Conservation (phyloP, 768 basidiomycete genomes). For the Suillus lakei region DNA sequence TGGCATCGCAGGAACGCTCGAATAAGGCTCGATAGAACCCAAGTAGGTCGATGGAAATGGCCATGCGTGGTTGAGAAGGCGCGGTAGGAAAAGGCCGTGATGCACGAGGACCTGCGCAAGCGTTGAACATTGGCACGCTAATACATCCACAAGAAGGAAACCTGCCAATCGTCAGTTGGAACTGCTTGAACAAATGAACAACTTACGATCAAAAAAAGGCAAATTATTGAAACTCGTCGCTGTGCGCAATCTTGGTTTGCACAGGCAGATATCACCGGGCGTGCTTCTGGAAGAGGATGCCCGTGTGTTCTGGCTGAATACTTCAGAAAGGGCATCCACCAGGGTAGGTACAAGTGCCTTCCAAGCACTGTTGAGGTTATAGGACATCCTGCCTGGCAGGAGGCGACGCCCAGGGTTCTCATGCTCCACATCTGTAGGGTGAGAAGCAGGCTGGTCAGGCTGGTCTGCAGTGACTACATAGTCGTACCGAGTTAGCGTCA, state of each 20-base stretch:
- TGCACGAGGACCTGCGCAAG: slow-evolving; percentile 28
- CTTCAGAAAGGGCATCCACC: neutral
- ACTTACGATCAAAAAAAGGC: slow-evolving; percentile 13
- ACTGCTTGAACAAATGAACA: neutral
- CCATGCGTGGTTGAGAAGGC: slow-evolving; percentile 21
- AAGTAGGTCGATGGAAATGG: slow-evolving; percentile 33
- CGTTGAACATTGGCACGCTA: slow-evolving; percentile 26
- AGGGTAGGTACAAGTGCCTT: slow-evolving; percentile 9
- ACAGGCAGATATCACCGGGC: neutral
- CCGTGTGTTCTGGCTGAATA: slow-evolving; percentile 5
- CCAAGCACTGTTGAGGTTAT: neutral
- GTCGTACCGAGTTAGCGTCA: neutral
- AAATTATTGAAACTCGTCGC: neutral
- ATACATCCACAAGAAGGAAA: slow-evolving; percentile 17
- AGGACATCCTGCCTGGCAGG: neutral
- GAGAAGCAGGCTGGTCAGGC: neutral
- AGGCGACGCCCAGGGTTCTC: neutral
- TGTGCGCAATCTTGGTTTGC: neutral
- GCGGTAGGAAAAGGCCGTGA: slow-evolving; percentile 34
- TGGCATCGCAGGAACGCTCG: slow-evolving; percentile 38
- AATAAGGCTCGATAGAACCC: slow-evolving; percentile 39
- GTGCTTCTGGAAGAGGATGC: neutral
- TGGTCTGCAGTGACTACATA: neutral
- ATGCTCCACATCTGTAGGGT: neutral
- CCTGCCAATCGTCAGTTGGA: slow-evolving; percentile 15